Evolutionary conservation across 441 rosid species (phyloP).

Genomic region (Kokia cookei): DNA sequence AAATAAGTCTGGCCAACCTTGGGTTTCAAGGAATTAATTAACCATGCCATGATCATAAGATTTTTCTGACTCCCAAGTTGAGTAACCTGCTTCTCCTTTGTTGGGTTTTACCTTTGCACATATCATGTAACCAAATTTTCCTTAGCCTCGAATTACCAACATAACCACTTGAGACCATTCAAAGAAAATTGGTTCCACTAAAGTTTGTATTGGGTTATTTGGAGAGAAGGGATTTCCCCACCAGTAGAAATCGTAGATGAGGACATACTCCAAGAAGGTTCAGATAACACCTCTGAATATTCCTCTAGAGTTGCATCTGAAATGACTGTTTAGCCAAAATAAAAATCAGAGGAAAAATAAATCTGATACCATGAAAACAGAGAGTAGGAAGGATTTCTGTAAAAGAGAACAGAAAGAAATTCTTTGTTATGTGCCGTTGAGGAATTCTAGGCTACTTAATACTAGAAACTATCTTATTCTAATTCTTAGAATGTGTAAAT

Average conservation of each 20-base stretch:
- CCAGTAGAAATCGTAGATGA: neutral
- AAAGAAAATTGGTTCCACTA: too few species aligned
- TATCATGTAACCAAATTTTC: too few species aligned
- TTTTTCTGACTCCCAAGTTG: too few species aligned
- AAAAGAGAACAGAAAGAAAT: neutral
- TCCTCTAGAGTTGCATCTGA: neutral
- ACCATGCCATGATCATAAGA: too few species aligned
- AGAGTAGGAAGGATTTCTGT: neutral
- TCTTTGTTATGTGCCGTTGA: neutral
- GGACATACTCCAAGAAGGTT: neutral
- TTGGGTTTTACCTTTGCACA: too few species aligned
- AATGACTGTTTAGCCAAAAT: neutral
- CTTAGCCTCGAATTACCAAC: too few species aligned
- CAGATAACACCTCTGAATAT: neutral
- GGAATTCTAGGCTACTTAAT: neutral
- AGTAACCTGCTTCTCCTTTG: too few species aligned
- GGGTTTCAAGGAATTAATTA: too few species aligned
- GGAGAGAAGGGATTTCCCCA: too few species aligned
- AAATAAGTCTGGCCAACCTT: too few species aligned
- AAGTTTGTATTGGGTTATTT: too few species aligned
- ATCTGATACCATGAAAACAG: neutral
- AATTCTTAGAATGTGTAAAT: neutral
- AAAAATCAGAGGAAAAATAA: neutral
- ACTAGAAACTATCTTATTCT: neutral
- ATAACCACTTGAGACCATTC: too few species aligned